Conservation (phyloP, 2,329 filamentous ascomycete species). For the Talaromyces piceae region DNA sequence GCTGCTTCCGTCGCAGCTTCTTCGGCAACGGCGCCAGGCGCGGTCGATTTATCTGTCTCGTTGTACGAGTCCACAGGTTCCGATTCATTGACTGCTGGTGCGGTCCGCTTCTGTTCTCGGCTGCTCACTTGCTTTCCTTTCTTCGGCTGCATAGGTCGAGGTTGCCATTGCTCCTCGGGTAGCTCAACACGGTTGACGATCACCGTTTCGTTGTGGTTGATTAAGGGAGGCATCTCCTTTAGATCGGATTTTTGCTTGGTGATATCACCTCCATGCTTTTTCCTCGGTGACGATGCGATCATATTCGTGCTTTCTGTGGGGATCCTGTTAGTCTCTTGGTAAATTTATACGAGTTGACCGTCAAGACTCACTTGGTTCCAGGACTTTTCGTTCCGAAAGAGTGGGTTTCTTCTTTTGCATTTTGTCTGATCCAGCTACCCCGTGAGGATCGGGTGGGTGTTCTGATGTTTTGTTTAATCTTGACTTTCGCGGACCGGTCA, state of each 20-base stretch:
- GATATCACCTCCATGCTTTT: conserved; percentile 9
- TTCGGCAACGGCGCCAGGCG: conserved; percentile 20
- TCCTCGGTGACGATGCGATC: conserved; percentile 32
- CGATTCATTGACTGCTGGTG: background rate
- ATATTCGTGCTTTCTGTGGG: conserved; percentile 43
- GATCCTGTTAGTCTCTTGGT: conserved; percentile 13
- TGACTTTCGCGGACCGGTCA: conserved; percentile 14
- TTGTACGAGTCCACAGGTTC: background rate
- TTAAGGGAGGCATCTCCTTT: conserved; percentile 4
- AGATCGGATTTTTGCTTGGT: background rate
- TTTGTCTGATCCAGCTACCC: conserved; percentile 3
- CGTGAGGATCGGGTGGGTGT: background rate
- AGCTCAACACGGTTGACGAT: conserved; percentile 6
- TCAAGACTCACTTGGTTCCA: conserved; percentile 36
- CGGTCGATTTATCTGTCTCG: background rate
- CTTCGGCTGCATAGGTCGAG: background rate
- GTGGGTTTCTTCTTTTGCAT: conserved; percentile 12
- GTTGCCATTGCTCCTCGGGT: background rate
- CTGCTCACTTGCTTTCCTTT: conserved; percentile 1
- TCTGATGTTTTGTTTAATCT: conserved; percentile 1
- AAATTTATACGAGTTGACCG: background rate
- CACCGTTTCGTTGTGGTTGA: background rate
- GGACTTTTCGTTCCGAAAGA: conserved; percentile 24
- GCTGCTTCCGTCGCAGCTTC: conserved; percentile 4
- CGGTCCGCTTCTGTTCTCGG: background rate